Conservation (phyloP, 75 land plant genomes). For the Selaginella tamariscina region DNA sequence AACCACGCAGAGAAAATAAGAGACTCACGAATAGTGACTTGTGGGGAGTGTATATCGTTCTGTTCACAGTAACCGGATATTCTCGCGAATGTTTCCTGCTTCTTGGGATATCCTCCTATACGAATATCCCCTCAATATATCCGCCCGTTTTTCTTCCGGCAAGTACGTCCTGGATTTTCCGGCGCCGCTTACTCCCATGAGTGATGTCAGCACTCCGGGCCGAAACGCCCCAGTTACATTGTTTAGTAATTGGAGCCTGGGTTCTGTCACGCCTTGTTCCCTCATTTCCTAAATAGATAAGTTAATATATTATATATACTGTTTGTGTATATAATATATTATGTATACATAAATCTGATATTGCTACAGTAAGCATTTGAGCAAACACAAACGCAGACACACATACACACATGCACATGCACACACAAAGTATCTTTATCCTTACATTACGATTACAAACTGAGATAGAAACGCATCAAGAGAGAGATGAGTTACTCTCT, state of each 20-base stretch:
- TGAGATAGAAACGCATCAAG: too few relatives aligned
- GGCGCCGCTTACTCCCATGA: conserved; percentile 30
- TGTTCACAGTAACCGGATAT: conserved; percentile 22
- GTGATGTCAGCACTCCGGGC: conserved; percentile 26
- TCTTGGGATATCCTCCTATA: conserved; percentile 23
- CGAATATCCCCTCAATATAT: conserved; percentile 26
- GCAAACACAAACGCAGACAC: too few relatives aligned
- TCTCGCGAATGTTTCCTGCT: conserved; percentile 20
- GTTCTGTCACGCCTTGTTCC: conserved; percentile 16
- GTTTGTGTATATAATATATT: too few relatives aligned
- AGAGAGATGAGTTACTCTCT: too few relatives aligned
- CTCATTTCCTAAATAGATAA: conserved; percentile 24
- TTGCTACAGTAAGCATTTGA: too few relatives aligned
- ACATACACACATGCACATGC: too few relatives aligned
- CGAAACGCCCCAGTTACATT: conserved; percentile 23
- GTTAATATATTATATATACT: too few relatives aligned
- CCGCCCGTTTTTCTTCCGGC: conserved; percentile 30
- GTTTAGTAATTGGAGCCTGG: conserved; percentile 18
- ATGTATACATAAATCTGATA: too few relatives aligned
- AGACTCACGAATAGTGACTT: conserved; percentile 24
- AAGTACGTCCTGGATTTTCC: conserved; percentile 24
- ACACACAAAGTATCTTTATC: too few relatives aligned
- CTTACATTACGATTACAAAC: too few relatives aligned
- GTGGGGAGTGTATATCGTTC: conserved; percentile 20
- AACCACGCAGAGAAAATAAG: conserved; percentile 27